Evolutionary conservation across 345 rosid species (phyloP).

Genomic region (Triadica sebifera): DNA sequence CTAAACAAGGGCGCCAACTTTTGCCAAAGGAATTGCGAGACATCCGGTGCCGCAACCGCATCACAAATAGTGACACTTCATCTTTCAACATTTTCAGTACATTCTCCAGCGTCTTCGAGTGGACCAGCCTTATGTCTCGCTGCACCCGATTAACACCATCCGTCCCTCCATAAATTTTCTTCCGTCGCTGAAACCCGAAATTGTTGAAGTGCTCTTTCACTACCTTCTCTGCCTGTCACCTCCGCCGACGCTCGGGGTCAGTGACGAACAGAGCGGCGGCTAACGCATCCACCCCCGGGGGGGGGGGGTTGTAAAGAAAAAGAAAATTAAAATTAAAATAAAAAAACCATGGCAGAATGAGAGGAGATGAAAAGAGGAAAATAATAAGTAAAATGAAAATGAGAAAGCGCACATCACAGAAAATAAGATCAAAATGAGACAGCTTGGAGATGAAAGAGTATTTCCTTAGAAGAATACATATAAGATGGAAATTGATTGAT

Average conservation of each 20-base stretch:
- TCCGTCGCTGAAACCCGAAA: slow-evolving; percentile 87
- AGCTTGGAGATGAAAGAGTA: no score
- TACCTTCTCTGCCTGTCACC: slow-evolving; percentile 81
- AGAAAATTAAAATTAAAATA: no score
- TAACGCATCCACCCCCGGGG: slow-evolving; percentile 78
- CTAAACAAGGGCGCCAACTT: slow-evolving; percentile 77
- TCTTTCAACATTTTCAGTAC: slow-evolving; percentile 65
- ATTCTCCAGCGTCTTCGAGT: slow-evolving; percentile 84
- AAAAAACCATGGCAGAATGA: no score
- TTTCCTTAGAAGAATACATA: no score
- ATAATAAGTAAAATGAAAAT: no score
- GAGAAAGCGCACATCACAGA: no score
- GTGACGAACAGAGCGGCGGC: slow-evolving; percentile 72
- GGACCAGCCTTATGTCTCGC: slow-evolving; percentile 75
- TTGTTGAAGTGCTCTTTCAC: slow-evolving; percentile 86
- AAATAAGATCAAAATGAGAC: no score
- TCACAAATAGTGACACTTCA: slow-evolving; percentile 82
- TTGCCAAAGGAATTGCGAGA: slow-evolving; percentile 76
- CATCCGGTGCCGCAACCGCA: slow-evolving; percentile 91
- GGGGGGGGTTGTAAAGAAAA: no score
- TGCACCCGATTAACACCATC: slow-evolving; percentile 85
- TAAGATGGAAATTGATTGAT: no score
- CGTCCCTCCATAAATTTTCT: slow-evolving; percentile 85
- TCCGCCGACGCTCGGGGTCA: slow-evolving; percentile 79
- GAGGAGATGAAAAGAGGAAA: no score